These are phyloP conservation scores for Neurospora sp. DNA, from an alignment of 2,329 filamentous ascomycete genomes.

Conservation along the genomic window DNA sequence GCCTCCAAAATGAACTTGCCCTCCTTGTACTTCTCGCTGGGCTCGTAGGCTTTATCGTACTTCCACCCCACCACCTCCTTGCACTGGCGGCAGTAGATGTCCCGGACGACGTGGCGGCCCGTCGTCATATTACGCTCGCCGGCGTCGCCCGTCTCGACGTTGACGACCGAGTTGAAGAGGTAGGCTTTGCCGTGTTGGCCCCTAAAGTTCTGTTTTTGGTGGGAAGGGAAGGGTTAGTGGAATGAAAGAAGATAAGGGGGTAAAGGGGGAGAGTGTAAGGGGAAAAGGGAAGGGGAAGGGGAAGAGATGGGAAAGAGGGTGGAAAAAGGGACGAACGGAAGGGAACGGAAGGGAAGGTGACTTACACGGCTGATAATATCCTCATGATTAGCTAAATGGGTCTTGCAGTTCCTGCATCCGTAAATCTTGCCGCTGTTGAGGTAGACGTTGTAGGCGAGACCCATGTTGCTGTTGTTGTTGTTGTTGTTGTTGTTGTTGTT, in stretches of 20 bases:
- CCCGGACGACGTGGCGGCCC: constrained; percentile 84
- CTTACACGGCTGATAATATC: constrained; percentile 89
- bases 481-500: no score
- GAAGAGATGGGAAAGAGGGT: constrained; percentile 4
- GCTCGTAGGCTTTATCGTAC: constrained; percentile 94
- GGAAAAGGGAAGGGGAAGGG: constrained; percentile 1
- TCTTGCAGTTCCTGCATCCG: constrained; percentile 90
- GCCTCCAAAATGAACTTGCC: constrained; percentile 95
- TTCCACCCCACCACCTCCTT: constrained; percentile 94
- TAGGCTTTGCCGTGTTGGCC: constrained; percentile 98
- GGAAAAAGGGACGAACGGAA: constrained; percentile 2
- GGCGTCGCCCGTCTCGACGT: constrained; percentile 73
- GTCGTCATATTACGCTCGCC: constrained; percentile 97
- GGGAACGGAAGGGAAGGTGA: constrained; percentile 8
- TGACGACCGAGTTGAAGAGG: constrained; percentile 90
- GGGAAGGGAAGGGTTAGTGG: not conserved
- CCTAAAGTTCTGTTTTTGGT: constrained; percentile 69
- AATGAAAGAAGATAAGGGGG: not conserved
- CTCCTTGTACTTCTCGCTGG: constrained; percentile 95
- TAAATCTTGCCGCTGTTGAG: constrained; percentile 80
- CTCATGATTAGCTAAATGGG: constrained; percentile 88
- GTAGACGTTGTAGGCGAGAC: constrained; percentile 85
- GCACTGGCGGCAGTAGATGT: constrained; percentile 87
- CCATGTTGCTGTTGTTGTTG: constrained; percentile 44
- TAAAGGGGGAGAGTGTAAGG: constrained; percentile 3